Evolutionary conservation across 2,329 filamentous ascomycete genomes (phyloP), one percentile per base, ranked within the genome.

Genomic region (Microsporum canis): DNA sequence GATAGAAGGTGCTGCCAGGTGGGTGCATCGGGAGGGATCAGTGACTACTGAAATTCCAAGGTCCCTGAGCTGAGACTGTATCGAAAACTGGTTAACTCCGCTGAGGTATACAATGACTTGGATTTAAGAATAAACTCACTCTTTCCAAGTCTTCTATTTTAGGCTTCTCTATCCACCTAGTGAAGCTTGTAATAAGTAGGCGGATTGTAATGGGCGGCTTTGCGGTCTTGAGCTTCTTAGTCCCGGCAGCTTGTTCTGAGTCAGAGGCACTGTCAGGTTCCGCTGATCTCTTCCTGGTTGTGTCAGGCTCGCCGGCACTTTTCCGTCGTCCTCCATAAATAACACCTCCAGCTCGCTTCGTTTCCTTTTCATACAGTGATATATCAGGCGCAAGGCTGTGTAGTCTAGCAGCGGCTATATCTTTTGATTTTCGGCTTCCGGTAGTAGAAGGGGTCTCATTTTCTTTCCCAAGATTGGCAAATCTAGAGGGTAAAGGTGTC

Each of bases 321-420:
- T 74, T 77, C 31, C 77, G 74, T 66, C 79, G 71, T 12, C 82
- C 80, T 33, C 84, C 84, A 65, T 86, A 82, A 8, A 83, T 76
- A 2, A 87, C 82, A 45, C 85, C 85, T 12, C 85, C 85, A 53
- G 82, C 82, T 23, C 94, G 85, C 76, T 95, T 96, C 78, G 84
- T 90, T 75, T 99, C 94, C 71, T 94, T 96, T 70, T 97, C 88
- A 69, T 94, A 99, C 36, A 95, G 78, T 1, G 87, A 87, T 69
- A 97, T 91, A 70, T 99, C 94, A 0, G 87, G 83, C 0, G 89
- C 91, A 61, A 92, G 79, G 39, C 84, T 82, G 60, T 94, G 89
- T 5, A 97, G 76, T 65, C 84, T 85, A 38, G 85, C 83, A n/a
- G 87, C 77, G 10, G 94, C 94, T 69, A 88, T 87, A 45, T 88